These are phyloP conservation scores for Didymella glomerata DNA, from an alignment of 2,329 filamentous ascomycete species.

Conservation along the genomic window DNA sequence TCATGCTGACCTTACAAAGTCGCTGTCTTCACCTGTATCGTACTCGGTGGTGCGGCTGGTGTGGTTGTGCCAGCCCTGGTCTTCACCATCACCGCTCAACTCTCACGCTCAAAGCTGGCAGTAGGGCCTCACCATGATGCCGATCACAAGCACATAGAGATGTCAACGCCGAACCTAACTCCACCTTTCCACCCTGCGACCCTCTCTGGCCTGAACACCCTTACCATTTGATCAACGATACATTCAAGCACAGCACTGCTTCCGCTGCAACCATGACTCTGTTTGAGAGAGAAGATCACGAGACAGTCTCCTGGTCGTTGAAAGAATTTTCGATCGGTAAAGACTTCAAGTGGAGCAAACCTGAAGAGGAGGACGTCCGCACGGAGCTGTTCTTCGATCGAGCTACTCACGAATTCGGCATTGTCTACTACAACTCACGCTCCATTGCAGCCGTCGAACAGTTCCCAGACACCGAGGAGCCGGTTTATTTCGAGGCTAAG, in stretches of 20 bases:
- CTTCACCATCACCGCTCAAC: neutral
- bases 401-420: constrained; percentile 28
- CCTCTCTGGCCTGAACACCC: neutral
- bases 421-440: constrained; percentile 13
- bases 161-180: neutral
- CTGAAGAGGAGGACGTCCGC: neutral
- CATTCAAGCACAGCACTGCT: neutral
- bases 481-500: constrained; percentile 27
- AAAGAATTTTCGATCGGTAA: constrained; percentile 19
- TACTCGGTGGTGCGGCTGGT: neutral
- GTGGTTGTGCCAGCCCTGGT: neutral
- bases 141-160: neutral
- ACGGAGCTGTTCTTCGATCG: constrained; percentile 26
- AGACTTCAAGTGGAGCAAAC: constrained; percentile 13
- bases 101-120: neutral
- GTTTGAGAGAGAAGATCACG: neutral
- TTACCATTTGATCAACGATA: neutral
- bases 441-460: neutral
- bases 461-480: constrained; percentile 23
- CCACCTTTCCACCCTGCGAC: neutral
- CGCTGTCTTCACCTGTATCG: neutral
- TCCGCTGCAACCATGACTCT: neutral
- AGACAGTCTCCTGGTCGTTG: constrained; percentile 21
- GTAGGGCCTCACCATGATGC: neutral
- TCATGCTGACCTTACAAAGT: neutral